A percentile compares a stretch with the other conserved stretches of the same genome.
These are phyloP conservation scores for Colletotrichum brevisporum DNA, from an alignment of 2,329 filamentous ascomycete species.

Conservation along the genomic window DNA sequence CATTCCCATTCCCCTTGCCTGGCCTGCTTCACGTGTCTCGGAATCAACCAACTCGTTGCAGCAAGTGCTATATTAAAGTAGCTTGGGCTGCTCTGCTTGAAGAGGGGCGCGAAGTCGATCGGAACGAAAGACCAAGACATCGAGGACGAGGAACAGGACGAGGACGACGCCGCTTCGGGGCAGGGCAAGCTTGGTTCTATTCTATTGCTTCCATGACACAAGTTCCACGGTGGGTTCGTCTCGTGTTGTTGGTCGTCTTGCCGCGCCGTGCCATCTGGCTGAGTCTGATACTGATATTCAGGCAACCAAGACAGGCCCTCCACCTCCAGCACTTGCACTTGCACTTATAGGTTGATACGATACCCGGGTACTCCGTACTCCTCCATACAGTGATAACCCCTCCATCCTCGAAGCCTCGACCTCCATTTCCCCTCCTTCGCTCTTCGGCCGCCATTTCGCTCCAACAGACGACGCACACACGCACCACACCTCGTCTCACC, in stretches of 20 bases:
- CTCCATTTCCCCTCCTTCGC: not conserved
- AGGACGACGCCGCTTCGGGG: too few relatives aligned
- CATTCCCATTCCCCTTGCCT: not conserved
- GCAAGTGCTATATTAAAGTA: conserved; percentile 12
- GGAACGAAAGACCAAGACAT: not conserved
- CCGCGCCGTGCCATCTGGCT: too few relatives aligned
- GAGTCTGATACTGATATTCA: not conserved
- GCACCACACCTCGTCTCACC: not conserved
- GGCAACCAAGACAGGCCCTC: too few relatives aligned
- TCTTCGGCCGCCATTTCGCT: not conserved
- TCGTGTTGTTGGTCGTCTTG: too few relatives aligned
- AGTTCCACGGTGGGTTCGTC: not conserved
- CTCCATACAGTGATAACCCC: too few relatives aligned
- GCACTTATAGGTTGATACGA: too few relatives aligned
- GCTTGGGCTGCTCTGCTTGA: not conserved
- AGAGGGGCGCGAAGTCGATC: too few relatives aligned
- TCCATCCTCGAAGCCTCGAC: not conserved
- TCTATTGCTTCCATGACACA: too few relatives aligned
- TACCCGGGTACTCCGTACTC: too few relatives aligned
- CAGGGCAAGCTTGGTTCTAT: too few relatives aligned
- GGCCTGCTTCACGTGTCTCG: not conserved
- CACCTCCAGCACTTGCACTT: too few relatives aligned
- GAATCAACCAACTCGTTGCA: not conserved
- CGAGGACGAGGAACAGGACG: too few relatives aligned
- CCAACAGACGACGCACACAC: not conserved